phyloP scores from a whole-genome alignment of 1,139 yeast species.

The Nakaseomyces uthaithaninus region DNA sequence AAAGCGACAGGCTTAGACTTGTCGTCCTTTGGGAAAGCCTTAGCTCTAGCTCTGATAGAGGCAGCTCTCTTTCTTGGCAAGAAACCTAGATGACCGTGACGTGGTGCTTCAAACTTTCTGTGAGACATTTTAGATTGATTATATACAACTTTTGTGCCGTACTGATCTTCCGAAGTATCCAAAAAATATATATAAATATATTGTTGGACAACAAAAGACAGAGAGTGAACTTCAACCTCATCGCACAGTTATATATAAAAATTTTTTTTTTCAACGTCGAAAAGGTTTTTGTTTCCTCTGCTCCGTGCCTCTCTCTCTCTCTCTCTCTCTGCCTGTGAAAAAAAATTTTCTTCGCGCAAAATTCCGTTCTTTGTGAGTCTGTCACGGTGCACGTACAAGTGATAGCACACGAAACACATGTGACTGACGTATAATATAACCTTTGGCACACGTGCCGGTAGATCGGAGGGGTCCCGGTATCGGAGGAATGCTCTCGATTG shows the following conservation, averaged over 20 bases:
- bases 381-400: neutral
- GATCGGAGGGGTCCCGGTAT: too few relatives aligned
- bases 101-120: slow-evolving; percentile 99
- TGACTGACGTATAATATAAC: too few relatives aligned
- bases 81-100: slow-evolving; percentile 99
- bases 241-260: too few relatives aligned
- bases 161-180: neutral
- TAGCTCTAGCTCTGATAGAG: slow-evolving; percentile 96
- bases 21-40: slow-evolving; percentile 99
- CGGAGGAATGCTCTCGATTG: too few relatives aligned
- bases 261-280: neutral
- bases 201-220: slow-evolving; percentile 3
- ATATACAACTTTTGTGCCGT: slow-evolving; percentile 5
- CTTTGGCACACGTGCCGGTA: too few relatives aligned
- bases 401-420: too few relatives aligned
- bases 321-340: neutral
- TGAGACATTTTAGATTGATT: slow-evolving; percentile 66
- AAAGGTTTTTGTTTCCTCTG: neutral
- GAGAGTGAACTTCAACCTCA: neutral
- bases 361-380: neutral
- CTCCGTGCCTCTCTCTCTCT: neutral
- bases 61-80: slow-evolving; percentile 99
- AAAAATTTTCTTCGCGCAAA: neutral
- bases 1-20: slow-evolving; percentile 97
- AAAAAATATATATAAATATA: neutral